Percentiles rank a stretch among this genome's conserved stretches.
Conservation (phyloP, 768 basidiomycete species). For the Leccinum imitatum region DNA sequence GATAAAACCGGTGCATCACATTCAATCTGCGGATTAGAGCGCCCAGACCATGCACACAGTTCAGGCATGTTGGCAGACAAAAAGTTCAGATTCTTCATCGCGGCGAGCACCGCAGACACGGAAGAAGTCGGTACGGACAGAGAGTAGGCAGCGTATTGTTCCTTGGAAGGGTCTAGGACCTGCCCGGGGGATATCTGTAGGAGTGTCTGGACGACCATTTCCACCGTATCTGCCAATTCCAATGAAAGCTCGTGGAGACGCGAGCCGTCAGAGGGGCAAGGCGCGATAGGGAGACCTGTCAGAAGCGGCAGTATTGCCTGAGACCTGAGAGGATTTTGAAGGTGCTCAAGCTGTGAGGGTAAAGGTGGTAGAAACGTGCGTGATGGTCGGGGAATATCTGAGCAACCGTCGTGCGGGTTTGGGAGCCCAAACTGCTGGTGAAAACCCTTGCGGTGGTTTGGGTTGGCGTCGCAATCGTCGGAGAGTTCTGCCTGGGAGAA, state of each 20-base stretch:
- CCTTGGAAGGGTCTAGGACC: conserved; percentile 87
- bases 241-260: conserved; percentile 70
- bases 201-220: conserved; percentile 88
- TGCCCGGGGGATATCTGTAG: conserved; percentile 89
- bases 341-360: conserved; percentile 73
- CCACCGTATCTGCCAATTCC: conserved; percentile 88
- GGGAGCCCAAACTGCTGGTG: conserved; percentile 27
- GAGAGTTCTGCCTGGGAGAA: conserved; percentile 33
- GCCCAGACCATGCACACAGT: conserved; percentile 22
- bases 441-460: conserved; percentile 23
- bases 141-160: conserved; percentile 89
- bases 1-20: conserved; percentile 20
- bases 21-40: conserved; percentile 16
- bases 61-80: conserved; percentile 81
- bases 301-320: conserved; percentile 8
- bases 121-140: conserved; percentile 85
- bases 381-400: conserved; percentile 55
- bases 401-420: conserved; percentile 24
- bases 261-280: conserved; percentile 22
- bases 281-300: conserved; percentile 18
- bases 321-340: conserved; percentile 64
- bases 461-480: conserved; percentile 30
- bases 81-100: conserved; percentile 93
- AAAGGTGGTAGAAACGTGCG: conserved; percentile 79
- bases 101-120: conserved; percentile 84